Evolutionary conservation across 371 early-diverging fungal species (phyloP).

Genomic region (Apophysomyces trapeziformis): DNA sequence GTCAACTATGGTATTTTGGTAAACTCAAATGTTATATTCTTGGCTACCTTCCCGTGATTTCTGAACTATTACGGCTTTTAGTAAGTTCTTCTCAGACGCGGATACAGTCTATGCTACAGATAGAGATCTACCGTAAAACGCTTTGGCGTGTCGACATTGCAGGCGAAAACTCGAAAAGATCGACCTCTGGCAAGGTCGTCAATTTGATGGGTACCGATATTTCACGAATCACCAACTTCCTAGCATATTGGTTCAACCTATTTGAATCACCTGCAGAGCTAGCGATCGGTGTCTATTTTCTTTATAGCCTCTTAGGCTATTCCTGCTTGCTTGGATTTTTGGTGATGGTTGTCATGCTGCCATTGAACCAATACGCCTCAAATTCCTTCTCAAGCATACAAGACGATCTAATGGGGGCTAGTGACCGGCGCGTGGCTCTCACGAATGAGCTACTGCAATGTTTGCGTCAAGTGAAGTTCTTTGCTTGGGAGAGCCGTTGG

Average conservation of each 20-base stretch:
- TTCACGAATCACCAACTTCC: slow-evolving; percentile 57
- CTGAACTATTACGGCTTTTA: background rate
- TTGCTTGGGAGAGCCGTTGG: slow-evolving; percentile 56
- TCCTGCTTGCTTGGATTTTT: slow-evolving; percentile 64
- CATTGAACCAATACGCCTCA: slow-evolving; percentile 47
- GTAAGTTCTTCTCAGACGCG: slow-evolving; percentile 27
- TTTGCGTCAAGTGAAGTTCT: slow-evolving; percentile 65
- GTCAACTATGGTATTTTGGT: slow-evolving; percentile 8
- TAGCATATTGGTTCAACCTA: slow-evolving; percentile 55
- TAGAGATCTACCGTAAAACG: slow-evolving; percentile 50
- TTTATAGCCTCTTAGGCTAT: slow-evolving; percentile 62
- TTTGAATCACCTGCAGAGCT: slow-evolving; percentile 57
- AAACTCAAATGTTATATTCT: background rate
- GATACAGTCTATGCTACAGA: slow-evolving; percentile 34
- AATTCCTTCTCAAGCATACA: slow-evolving; percentile 43
- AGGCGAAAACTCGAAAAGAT: slow-evolving; percentile 28
- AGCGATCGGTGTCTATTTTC: slow-evolving; percentile 52
- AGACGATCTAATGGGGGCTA: slow-evolving; percentile 45
- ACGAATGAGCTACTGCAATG: slow-evolving; percentile 58
- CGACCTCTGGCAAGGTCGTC: slow-evolving; percentile 66
- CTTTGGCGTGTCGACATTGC: slow-evolving; percentile 40
- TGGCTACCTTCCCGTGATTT: background rate
- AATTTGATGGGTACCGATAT: slow-evolving; percentile 81
- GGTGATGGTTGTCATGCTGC: slow-evolving; percentile 48
- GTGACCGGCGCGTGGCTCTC: slow-evolving; percentile 52